phyloP scores from a whole-genome alignment of 257 asterid genomes.

The Solanum pimpinellifolium region DNA sequence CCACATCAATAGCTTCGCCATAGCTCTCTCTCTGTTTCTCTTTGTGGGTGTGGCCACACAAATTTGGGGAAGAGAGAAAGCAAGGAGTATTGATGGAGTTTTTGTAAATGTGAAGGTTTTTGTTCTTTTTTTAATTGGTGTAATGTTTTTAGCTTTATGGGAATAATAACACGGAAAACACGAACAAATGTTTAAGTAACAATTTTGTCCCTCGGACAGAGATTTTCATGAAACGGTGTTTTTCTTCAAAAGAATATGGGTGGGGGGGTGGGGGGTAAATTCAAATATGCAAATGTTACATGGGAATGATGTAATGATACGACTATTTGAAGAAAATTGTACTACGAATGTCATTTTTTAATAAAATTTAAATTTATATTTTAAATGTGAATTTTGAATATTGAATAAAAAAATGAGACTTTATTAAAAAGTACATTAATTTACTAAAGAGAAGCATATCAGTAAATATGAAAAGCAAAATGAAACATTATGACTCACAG shows the following conservation, averaged over 20 bases:
- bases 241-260: not conserved
- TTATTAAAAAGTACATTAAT: too few species aligned
- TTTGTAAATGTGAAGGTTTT: not conserved
- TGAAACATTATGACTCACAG: too few species aligned
- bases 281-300: not conserved
- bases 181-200: not conserved
- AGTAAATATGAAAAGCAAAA: too few species aligned
- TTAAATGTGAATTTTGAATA: too few species aligned
- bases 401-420: accelerated
- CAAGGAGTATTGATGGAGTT: not conserved
- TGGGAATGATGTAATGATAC: not conserved
- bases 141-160: not conserved
- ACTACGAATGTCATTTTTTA: accelerated
- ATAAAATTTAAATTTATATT: too few species aligned
- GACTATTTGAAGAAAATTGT: too few species aligned
- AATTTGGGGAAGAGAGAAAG: conserved; percentile 1
- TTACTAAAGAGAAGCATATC: accelerated
- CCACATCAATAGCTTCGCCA: conserved; percentile 26
- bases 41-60: not conserved
- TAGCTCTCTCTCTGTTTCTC: conserved; percentile 1
- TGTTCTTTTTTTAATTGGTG: not conserved
- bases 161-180: not conserved
- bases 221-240: not conserved
- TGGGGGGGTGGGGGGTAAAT: not conserved
- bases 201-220: not conserved